Percentiles rank a stretch among this genome's conserved stretches.
Evolutionary conservation across 164 flowering plant genomes (phyloP).

Genomic region (Vitis cinerea): DNA sequence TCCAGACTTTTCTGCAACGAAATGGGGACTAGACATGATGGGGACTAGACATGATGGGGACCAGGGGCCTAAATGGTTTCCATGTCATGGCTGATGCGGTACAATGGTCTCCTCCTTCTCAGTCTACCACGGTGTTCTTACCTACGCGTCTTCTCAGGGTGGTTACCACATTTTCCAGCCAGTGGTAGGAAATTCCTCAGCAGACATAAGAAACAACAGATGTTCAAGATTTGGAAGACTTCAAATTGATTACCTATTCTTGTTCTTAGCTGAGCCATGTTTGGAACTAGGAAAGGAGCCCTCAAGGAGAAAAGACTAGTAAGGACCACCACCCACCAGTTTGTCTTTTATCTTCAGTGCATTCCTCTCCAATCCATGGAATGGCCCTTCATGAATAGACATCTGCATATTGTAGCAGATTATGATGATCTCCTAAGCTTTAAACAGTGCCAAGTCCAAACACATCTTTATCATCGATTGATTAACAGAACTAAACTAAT

Average conservation of each 20-base stretch:
- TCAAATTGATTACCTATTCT: not conserved
- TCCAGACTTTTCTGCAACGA: too few species aligned
- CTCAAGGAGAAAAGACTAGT: not conserved
- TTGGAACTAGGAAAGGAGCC: not conserved
- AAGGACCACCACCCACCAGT: not conserved
- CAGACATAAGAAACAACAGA: not conserved
- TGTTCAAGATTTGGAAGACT: not conserved
- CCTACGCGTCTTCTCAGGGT: not conserved
- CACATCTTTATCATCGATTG: too few species aligned
- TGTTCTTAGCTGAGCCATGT: not conserved
- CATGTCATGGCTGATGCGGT: slow-evolving; percentile 41
- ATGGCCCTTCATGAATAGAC: not conserved
- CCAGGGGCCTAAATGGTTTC: slow-evolving; percentile 22
- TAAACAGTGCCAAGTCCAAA: too few species aligned
- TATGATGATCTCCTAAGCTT: too few species aligned
- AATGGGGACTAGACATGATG: not conserved
- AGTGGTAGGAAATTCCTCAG: not conserved
- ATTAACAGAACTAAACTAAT: too few species aligned
- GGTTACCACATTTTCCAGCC: not conserved
- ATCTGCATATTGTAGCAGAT: too few species aligned
- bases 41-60: slow-evolving; percentile 5
- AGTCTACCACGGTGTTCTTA: slow-evolving; percentile 6
- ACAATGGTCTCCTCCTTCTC: not conserved
- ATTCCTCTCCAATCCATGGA: not conserved
- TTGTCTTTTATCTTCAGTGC: too few species aligned